Evolutionary conservation across 2,329 filamentous ascomycete genomes (phyloP), one percentile per base, ranked within the genome.

Genomic region (Cladosporium sp.): DNA sequence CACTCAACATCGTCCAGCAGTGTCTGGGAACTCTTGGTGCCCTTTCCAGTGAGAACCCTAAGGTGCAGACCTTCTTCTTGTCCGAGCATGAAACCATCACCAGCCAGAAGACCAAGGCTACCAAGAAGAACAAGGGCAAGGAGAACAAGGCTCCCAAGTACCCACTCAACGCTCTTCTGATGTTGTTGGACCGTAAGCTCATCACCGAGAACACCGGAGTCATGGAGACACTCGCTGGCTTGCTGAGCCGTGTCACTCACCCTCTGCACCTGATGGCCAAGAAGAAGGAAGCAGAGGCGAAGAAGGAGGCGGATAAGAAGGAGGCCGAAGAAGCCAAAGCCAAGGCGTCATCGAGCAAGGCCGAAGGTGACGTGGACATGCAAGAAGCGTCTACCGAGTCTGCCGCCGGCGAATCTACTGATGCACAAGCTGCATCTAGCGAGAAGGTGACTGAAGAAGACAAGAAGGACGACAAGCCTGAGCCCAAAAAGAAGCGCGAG

Each of bases 191-290:
- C 71, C 89, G 94, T n/a, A 90, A 92, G 64, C 80, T 97, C 61
- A 92, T 99, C 64, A 96, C 96, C 77, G 94, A 99, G 75, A 99
- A 92, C 75, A 92, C 93, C n/a, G 83, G 87, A 6, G 93, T 96
- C 59, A 97, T 99, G 92, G 93, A 96, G 67, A 88, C 92, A 63
- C 82, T 99, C 25, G 94, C 94, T 2, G 87, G 88, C 63, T 79
- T 99, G 30, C 82, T 99, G 25, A 93, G 91, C 72, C 88, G 89
- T 64, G 91, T 97, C 58, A 99, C 94, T 0, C 82, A 88, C 59
- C 94, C 94, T 11, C 81, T 99, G 25, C 89, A 90, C 62, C 85
- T 88, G 34, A 79, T 96, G 22, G 86, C 96, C 65, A 89, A 90
- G 60, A 90, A 91, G 61, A 92, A 89, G 70, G 90, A 93, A 67